These are phyloP conservation scores for Ascochyta koolunga DNA, from an alignment of 2,329 filamentous ascomycete genomes.

Conservation along the genomic window DNA sequence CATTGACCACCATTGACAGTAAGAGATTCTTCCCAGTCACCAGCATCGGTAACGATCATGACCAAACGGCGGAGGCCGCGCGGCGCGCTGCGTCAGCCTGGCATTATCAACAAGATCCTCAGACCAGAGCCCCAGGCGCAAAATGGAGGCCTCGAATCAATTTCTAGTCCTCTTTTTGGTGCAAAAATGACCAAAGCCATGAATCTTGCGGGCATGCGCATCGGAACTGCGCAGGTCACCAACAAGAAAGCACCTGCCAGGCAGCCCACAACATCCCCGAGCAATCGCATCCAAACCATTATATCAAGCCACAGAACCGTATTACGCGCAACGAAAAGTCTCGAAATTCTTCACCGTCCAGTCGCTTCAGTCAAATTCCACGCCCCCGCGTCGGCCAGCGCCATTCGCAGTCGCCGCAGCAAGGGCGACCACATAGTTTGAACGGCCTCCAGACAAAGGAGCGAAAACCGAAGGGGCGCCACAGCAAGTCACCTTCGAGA, in stretches of 20 bases:
- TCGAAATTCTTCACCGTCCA: neutral
- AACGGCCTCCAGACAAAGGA: neutral
- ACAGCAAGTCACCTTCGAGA: neutral
- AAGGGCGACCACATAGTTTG: neutral
- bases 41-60: neutral
- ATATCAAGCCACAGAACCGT: neutral
- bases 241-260: neutral
- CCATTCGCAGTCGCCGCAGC: neutral
- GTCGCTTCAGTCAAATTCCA: neutral
- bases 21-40: neutral
- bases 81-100: slow-evolving; percentile 1
- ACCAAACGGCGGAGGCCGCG: neutral
- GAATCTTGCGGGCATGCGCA: neutral
- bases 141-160: too few relatives aligned
- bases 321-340: neutral
- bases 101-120: slow-evolving; percentile 7
- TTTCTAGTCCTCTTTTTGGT: neutral
- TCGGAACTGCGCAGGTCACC: neutral
- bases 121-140: neutral
- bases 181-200: neutral
- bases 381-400: neutral
- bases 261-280: neutral
- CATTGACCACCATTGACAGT: neutral
- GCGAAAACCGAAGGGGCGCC: neutral
- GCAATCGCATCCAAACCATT: neutral